Base-by-base conservation (phyloP, 495 filamentous ascomycete genomes). In the Hyaloscypha finlandica region DNA sequence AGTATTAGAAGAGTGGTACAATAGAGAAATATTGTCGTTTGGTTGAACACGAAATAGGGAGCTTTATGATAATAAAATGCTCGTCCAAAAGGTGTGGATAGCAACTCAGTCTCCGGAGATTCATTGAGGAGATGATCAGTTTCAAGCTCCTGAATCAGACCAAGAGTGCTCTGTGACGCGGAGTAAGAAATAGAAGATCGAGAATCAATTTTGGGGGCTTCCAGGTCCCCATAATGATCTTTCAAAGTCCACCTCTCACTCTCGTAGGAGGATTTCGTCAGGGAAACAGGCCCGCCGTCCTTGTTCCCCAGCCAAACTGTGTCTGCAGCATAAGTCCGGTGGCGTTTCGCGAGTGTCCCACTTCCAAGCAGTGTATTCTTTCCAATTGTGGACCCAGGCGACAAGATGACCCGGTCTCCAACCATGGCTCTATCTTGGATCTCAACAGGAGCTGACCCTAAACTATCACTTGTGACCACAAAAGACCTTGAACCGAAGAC, bases 401-500 rank as follows among this genome's bases (percentile, higher is more conserved):
- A 69, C 53, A 80, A 70, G 8, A 78, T 70, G 9, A 78, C 77
- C 54, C 79, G 76, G 55, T 81, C 79, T 14, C 76, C 76, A n/a
- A 83, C 76, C 80, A 82, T 83, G 11, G 79, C 74, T 12, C 79
- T 74, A 55, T 78, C 74, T 16, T 70, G 67, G 25, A 84, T 77
- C 8, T 69, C 70, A 22, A 84, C 73, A 32, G 67, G 66, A 12
- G 78, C 77, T 4, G 77, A 78, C 4, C 81, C 79, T 20, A 68
- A 74, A 3, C 74, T 78, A 73, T 84, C 81, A 0, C 77, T 77
- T 5, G 81, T 83, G 35, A 82, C 67, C 3, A 84, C 59, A 45
- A 78, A 76, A 4, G 79, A 76, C 3, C 80, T 77, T 22, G 80
- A 82, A 6, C 81, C 80, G 35, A 81, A 79, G 32, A 84, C 77